Percentiles rank a stretch among this genome's conserved stretches.
phyloP scores from a whole-genome alignment of 805 yeast species.

The Hanseniaspora thailandica region DNA sequence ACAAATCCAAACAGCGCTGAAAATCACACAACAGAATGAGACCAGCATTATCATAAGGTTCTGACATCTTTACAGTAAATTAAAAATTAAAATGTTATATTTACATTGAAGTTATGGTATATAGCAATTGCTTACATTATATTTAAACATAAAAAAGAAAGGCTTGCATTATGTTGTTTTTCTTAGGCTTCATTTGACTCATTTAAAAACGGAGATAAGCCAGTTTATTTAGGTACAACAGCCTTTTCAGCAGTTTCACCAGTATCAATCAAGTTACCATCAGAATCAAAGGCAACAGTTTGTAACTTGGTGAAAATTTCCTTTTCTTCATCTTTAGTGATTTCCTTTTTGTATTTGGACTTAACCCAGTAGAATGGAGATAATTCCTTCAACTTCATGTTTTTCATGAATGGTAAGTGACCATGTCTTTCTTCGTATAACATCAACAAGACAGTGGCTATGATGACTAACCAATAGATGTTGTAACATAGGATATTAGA shows the following conservation, averaged over 20 bases:
- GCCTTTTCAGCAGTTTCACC: not conserved
- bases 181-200: too few species aligned
- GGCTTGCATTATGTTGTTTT: too few species aligned
- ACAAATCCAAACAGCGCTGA: not conserved
- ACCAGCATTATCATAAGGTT: too few species aligned
- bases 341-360: conserved; percentile 50
- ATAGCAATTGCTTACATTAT: too few species aligned
- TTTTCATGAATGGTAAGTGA: conserved; percentile 59
- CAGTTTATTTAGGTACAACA: not conserved
- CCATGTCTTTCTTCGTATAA: conserved; percentile 74
- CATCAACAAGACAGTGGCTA: conserved; percentile 47
- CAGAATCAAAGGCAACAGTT: conserved; percentile 28
- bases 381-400: conserved; percentile 37
- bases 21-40: too few species aligned
- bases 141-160: not conserved
- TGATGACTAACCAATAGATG: conserved; percentile 70
- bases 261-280: conserved; percentile 24
- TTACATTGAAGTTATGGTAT: not conserved
- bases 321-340: conserved; percentile 41
- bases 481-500: conserved; percentile 86
- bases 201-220: not conserved
- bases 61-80: too few species aligned
- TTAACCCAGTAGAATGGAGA: conserved; percentile 67
- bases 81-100: not conserved
- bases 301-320: conserved; percentile 40